Evolutionary conservation across 2,329 filamentous ascomycete genomes (phyloP), one percentile per base, ranked within the genome.

Genomic region (Xylariomycetidae sp.): DNA sequence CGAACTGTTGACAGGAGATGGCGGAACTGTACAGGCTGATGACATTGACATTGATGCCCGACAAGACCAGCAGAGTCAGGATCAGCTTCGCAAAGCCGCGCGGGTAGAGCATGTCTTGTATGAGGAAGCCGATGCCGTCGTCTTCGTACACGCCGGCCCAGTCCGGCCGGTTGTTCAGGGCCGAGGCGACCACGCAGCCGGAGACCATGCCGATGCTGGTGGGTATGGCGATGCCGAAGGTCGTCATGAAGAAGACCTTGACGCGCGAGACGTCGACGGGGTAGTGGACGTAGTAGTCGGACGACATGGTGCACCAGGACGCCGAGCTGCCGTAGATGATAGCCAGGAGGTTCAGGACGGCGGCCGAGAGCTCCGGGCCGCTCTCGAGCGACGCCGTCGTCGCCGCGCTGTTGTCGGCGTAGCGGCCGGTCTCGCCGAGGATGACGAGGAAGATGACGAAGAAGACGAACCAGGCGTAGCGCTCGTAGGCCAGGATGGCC

Each of bases 141-240:
- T 63, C 47, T 3, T 40, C 15, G 40, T 67, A 68, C 3, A 55
- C 50, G 20, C 45, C 54, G 9, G 41, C 38, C 66, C 64, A 70
- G 31, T 62, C 59, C 8, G 56, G 44, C 18, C 58, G 55, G 33
- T 60, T 58, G 34, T 62, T 62, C 28, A 70, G 54, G 2, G 64
- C 58, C 2, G 61, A 66, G 16, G 59, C 58, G 22, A 64, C 63
- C 28, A 66, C 60, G 25, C 59, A 62, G 17, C 67, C 67, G 2
- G 65, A 54, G 7, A 67, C 41, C 66, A 70, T 69, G 31, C 67
- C 67, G 32, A 73, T 61, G 26, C 60, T 65, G 0, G 69, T 73
- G 1, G 69, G 69, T 9, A 72, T 42, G 42, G 49, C 48, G 42
- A 72, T 67, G 15, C 69, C 69, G 27, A 67, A 54, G 3, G 58